Evolutionary conservation across 768 basidiomycete genomes (phyloP).

Genomic region (Macrolepiota dolichaula): DNA sequence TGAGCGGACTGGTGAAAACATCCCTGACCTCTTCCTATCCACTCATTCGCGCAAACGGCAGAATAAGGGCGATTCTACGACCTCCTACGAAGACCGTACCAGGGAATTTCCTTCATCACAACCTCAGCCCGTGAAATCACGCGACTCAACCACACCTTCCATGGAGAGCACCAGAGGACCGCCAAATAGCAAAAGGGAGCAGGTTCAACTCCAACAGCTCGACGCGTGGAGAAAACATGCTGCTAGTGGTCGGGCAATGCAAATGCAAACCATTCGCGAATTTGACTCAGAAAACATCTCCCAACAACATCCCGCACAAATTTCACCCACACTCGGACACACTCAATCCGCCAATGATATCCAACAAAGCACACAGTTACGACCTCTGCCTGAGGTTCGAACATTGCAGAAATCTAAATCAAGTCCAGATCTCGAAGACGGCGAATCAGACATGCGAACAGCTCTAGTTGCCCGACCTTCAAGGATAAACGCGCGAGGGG

Average conservation of each 20-base stretch:
- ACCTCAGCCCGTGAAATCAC: not conserved
- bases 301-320: not conserved
- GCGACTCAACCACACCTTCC: not conserved
- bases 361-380: not conserved
- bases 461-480: not conserved
- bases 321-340: not conserved
- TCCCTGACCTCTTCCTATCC: not conserved
- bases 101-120: not conserved
- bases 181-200: not conserved
- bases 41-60: not conserved
- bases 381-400: not conserved
- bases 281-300: not conserved
- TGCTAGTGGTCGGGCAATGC: not conserved
- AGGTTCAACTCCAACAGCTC: not conserved
- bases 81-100: not conserved
- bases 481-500: not conserved
- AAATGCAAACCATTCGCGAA: not conserved
- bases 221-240: not conserved
- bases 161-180: not conserved
- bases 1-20: not conserved
- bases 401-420: not conserved
- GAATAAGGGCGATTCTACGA: not conserved
- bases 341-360: not conserved
- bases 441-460: not conserved
- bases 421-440: not conserved